Base-by-base conservation (phyloP, 495 filamentous ascomycete genomes). In the Penicillium longicatenatum region DNA sequence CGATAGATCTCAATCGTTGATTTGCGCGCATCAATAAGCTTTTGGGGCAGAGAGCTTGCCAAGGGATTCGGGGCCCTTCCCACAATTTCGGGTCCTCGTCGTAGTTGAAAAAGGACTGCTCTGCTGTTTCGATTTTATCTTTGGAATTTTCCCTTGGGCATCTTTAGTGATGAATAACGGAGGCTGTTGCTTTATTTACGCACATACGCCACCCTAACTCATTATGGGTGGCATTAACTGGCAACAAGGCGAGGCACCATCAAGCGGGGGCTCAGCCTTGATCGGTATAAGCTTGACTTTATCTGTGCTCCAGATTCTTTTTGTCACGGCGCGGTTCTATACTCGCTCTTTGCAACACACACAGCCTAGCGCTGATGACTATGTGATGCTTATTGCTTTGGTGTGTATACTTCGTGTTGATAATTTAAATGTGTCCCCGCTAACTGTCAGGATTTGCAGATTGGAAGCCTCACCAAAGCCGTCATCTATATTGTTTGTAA, bases 401-500 rank as follows among this genome's bases (percentile, higher is more conserved):
- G 59, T 62, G 31, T 39, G 54, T 19, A 14, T 21, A 10, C 7
- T 17, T 19, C 43, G 1, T 47, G n/a, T 46, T 2, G 6, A 2
- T 14, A 16, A n/a, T n/a, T n/a, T n/a, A n/a, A n/a, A n/a, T 4
- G 4, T 43, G 2, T 2, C 22, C 6, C 17, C 4, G 19, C 12
- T 16, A 9, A 30, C 6, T 12, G 19, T 43, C 16, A 12, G 41
- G 45, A 37, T 52, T 55, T 11, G 12, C 30, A 62, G 60, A 29
- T 16, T 51, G 60, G 50, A 29, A 62, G 46, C 26, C 19, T 62
- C 9, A 19, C 45, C 19, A 58, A 58, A 31, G 54, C 60, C 4
- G 29, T 52, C 19, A 43, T 58, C 17, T 62, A 52, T 8, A 58
- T 62, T 30, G 60, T 58, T 33, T 44, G 60, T 62, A 43, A 46